A percentile compares a stretch with the other conserved stretches of the same genome.
phyloP scores from a whole-genome alignment of 164 flowering plant species.

The Piper betle region DNA sequence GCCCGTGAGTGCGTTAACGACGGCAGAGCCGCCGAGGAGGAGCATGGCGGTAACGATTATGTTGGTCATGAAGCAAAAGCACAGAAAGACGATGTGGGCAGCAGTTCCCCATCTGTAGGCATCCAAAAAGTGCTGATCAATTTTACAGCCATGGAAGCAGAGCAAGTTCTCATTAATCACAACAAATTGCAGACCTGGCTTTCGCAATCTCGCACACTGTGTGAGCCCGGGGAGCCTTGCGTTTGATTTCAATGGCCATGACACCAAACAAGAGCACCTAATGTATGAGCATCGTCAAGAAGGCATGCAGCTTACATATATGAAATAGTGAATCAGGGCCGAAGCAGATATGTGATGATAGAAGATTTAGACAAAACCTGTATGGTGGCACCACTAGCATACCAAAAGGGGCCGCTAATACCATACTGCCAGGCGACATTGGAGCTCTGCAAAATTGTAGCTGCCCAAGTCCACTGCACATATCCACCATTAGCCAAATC shows the following conservation, averaged over 20 bases:
- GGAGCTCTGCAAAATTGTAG: conserved; percentile 93
- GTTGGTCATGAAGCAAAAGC: conserved; percentile 83
- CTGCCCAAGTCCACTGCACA: conserved; percentile 95
- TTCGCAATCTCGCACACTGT: conserved; percentile 90
- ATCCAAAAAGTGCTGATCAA: neutral
- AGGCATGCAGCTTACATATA: neutral
- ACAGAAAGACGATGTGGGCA: conserved; percentile 75
- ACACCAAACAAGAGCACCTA: conserved; percentile 91
- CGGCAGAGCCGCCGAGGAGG: conserved; percentile 96
- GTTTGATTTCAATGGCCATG: conserved; percentile 91
- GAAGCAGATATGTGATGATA: neutral
- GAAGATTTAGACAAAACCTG: conserved; percentile 70
- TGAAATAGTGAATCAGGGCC: neutral
- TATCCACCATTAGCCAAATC: neutral
- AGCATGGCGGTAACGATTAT: conserved; percentile 96
- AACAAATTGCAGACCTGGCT: conserved; percentile 47
- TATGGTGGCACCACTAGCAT: conserved; percentile 92
- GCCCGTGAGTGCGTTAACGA: conserved; percentile 93
- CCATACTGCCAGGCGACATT: conserved; percentile 98
- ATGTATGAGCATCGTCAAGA: neutral
- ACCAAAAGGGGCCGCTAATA: conserved; percentile 96
- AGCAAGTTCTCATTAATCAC: neutral
- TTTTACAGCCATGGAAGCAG: neutral
- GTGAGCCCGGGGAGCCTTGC: conserved; percentile 95
- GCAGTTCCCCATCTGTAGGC: conserved; percentile 75